A percentile compares a stretch with the other conserved stretches of the same genome.
These are phyloP conservation scores for Candolleomyces aberdarensis DNA, from an alignment of 768 basidiomycete species.

Conservation along the genomic window DNA sequence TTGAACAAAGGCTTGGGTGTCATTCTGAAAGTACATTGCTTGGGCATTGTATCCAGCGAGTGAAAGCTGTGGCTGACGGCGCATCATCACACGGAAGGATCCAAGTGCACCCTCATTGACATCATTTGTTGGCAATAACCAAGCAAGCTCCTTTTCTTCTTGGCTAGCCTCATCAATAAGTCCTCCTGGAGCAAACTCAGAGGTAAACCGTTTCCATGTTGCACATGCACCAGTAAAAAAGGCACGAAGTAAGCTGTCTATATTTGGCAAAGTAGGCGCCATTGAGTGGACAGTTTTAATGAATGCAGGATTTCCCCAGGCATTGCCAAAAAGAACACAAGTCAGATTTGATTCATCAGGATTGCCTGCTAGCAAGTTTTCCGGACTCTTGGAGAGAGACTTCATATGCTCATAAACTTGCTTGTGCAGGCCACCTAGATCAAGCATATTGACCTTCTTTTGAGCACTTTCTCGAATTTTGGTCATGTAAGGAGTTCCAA, in stretches of 20 bases:
- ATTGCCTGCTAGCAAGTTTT: not conserved
- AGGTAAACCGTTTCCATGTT: conserved; percentile 21
- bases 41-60: conserved; percentile 21
- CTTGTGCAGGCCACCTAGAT: not conserved
- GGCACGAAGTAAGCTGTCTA: conserved; percentile 6
- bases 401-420: not conserved
- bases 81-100: conserved; percentile 14
- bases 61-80: conserved; percentile 14
- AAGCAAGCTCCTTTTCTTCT: conserved; percentile 19
- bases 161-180: conserved; percentile 19
- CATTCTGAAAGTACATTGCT: conserved; percentile 20
- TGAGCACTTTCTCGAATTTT: not conserved
- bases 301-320: not conserved
- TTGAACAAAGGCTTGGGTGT: conserved; percentile 23
- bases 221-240: conserved; percentile 19
- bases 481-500: not conserved
- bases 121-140: conserved; percentile 30
- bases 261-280: not conserved
- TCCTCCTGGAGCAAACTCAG: conserved; percentile 27
- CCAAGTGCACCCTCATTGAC: conserved; percentile 27
- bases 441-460: not conserved
- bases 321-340: not conserved
- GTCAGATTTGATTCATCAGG: not conserved
- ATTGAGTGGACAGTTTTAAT: not conserved
- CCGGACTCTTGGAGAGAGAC: not conserved